phyloP scores from a whole-genome alignment of 345 rosid species.

The Geranium rotundifolium region DNA sequence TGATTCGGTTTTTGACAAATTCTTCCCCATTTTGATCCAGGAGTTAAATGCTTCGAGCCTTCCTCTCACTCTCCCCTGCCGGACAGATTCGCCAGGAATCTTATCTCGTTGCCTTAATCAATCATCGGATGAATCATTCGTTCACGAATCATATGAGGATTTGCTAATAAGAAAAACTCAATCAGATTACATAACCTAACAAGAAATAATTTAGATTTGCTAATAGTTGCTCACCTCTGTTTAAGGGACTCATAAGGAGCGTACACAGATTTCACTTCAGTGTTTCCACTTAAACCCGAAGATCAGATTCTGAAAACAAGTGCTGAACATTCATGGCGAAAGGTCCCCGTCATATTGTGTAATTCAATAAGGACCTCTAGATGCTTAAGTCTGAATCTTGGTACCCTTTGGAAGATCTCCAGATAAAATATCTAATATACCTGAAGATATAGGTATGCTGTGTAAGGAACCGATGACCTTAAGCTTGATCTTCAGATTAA shows the following conservation, averaged over 20 bases:
- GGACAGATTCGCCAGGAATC: too few relatives aligned
- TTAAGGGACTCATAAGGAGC: slow-evolving; percentile 78
- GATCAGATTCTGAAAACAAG: slow-evolving; percentile 77
- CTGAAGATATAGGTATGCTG: slow-evolving; percentile 20
- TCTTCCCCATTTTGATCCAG: too few relatives aligned
- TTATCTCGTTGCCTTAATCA: too few relatives aligned
- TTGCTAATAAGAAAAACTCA: too few relatives aligned
- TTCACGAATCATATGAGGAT: too few relatives aligned
- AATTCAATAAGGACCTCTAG: slow-evolving; percentile 84
- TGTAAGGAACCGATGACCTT: not conserved
- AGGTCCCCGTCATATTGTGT: slow-evolving; percentile 75
- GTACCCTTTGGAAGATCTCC: slow-evolving; percentile 93
- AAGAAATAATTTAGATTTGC: not conserved
- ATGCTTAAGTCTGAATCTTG: slow-evolving; percentile 82
- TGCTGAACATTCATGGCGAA: slow-evolving; percentile 88
- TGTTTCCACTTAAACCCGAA: slow-evolving; percentile 60
- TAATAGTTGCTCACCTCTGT: slow-evolving; percentile 49
- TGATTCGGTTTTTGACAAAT: too few relatives aligned
- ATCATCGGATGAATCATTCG: too few relatives aligned
- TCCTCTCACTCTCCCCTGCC: too few relatives aligned
- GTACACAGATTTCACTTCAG: slow-evolving; percentile 86
- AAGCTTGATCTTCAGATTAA: not conserved
- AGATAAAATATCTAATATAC: slow-evolving; percentile 74
- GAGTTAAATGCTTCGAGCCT: too few relatives aligned
- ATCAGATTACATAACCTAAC: too few relatives aligned